Conservation (phyloP, 2,329 filamentous ascomycete species). For the Xylaria sp. region DNA sequence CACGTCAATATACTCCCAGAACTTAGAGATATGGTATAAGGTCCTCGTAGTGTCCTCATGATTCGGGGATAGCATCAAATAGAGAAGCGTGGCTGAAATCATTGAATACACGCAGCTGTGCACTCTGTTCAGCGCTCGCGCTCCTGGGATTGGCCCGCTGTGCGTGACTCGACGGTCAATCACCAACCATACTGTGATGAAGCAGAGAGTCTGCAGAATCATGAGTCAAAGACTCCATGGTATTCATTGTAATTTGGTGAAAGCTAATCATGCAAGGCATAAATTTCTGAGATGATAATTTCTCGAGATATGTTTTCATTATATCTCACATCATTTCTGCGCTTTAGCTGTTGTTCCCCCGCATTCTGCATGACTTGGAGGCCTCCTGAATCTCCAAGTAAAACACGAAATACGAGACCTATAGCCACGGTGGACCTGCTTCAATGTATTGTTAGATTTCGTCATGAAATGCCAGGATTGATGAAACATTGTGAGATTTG, state of each 20-base stretch:
- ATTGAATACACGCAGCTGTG: constrained; percentile 5
- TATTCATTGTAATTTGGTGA: background rate
- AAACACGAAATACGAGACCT: constrained; percentile 6
- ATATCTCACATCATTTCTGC: background rate
- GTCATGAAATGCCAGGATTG: background rate
- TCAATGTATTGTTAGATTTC: background rate
- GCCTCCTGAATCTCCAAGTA: background rate
- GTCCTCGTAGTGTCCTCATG: background rate
- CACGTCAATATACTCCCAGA: constrained; percentile 14
- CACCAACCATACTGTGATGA: background rate
- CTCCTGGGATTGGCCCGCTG: constrained; percentile 3
- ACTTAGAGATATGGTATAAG: constrained; percentile 9
- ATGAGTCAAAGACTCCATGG: background rate
- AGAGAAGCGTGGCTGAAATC: background rate
- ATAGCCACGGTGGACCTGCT: background rate
- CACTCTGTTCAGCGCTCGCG: background rate
- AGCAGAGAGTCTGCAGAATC: constrained; percentile 3
- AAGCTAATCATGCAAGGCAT: background rate
- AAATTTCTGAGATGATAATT: background rate
- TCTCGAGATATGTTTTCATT: background rate
- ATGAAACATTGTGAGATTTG: background rate
- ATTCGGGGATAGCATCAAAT: background rate
- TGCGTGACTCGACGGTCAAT: background rate
- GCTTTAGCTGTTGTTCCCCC: background rate
- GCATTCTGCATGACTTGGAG: constrained; percentile 10